These are phyloP conservation scores for Bondarzewia mesenterica DNA, from an alignment of 1,284 basidiomycete species.

Conservation along the genomic window DNA sequence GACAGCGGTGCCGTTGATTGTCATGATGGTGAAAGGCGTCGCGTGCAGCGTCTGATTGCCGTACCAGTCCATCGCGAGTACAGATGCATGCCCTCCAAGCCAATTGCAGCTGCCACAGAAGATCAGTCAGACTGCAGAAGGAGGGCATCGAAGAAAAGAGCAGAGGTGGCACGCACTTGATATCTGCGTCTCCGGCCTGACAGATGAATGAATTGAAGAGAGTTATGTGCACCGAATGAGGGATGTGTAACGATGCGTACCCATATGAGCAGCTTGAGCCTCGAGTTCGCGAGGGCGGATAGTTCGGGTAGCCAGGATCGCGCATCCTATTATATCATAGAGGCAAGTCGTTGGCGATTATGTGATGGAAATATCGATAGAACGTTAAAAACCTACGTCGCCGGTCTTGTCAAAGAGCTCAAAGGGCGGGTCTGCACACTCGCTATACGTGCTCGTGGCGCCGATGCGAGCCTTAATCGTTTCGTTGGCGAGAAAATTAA, in stretches of 20 bases:
- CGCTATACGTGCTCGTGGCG: slow-evolving; percentile 36
- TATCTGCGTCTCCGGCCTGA: slow-evolving; percentile 2
- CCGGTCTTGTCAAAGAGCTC: slow-evolving; percentile 33
- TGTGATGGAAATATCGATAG: not conserved
- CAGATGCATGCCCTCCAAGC: not conserved
- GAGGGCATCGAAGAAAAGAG: not conserved
- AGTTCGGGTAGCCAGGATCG: slow-evolving; percentile 46
- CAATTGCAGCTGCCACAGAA: not conserved
- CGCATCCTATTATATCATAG: slow-evolving; percentile 37
- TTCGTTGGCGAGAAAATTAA: slow-evolving; percentile 32
- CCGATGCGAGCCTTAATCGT: slow-evolving; percentile 38
- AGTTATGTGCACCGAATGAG: not conserved
- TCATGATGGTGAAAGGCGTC: not conserved
- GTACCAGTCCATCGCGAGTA: slow-evolving; percentile 1
- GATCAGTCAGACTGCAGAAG: not conserved
- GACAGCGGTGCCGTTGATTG: slow-evolving; percentile 1
- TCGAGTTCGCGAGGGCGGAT: slow-evolving; percentile 40
- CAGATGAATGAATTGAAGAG: not conserved
- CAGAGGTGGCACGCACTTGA: not conserved
- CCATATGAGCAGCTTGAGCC: slow-evolving; percentile 54
- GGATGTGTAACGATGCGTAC: slow-evolving; percentile 25
- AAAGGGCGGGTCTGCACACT: slow-evolving; percentile 36
- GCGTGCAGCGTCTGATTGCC: not conserved
- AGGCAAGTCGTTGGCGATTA: not conserved
- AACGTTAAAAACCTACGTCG: too few species aligned